A percentile compares a stretch with the other conserved stretches of the same genome.
phyloP scores from a whole-genome alignment of 345 rosid genomes.

The Sisymbrium irio region DNA sequence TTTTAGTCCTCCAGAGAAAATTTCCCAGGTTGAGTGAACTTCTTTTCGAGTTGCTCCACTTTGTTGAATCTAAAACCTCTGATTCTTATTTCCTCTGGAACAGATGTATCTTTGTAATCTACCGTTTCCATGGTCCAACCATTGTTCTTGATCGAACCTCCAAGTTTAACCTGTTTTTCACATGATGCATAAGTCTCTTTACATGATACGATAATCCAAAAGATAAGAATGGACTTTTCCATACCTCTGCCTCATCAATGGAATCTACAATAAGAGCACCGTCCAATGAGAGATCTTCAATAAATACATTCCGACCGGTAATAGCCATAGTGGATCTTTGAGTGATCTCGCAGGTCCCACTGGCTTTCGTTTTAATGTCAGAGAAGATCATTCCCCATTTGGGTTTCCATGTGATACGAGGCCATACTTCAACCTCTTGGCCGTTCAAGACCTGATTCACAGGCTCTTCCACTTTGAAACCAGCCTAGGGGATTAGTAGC shows the following conservation, averaged over 20 bases:
- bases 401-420: constrained; percentile 81
- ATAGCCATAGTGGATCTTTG: constrained; percentile 70
- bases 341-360: constrained; percentile 60
- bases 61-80: constrained; percentile 78
- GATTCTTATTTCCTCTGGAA: constrained; percentile 73
- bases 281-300: constrained; percentile 67
- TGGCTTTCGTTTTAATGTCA: constrained; percentile 64
- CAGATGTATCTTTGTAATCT: constrained; percentile 62
- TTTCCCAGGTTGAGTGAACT: constrained; percentile 51
- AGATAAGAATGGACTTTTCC: neutral
- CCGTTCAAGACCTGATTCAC: constrained; percentile 61
- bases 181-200: constrained; percentile 7
- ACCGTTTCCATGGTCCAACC: constrained; percentile 77
- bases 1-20: constrained; percentile 28
- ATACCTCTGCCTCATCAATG: constrained; percentile 80
- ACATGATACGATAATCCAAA: neutral
- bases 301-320: constrained; percentile 53
- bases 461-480: constrained; percentile 70
- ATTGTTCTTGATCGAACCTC: constrained; percentile 67
- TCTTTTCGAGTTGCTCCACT: constrained; percentile 65
- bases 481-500: constrained; percentile 50
- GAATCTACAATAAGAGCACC: constrained; percentile 76
- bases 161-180: constrained; percentile 55
- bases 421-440: constrained; percentile 96
- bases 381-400: constrained; percentile 83